Evolutionary conservation across 1,284 basidiomycete genomes (phyloP).

Genomic region (Pseudozyma tsukubaensis): DNA sequence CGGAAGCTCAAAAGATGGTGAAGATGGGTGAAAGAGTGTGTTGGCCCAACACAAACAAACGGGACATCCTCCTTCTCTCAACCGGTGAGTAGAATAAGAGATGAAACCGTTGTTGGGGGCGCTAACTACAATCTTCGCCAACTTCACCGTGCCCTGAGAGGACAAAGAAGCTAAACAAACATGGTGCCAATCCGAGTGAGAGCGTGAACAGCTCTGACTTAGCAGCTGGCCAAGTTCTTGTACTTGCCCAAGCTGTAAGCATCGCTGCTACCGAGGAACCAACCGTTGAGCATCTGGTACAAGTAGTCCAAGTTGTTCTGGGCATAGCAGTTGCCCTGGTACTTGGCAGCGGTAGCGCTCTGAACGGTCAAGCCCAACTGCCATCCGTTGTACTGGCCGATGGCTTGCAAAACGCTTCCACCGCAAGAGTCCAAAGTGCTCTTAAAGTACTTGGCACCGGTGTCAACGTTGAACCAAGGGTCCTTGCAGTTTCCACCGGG

Average conservation of each 20-base stretch:
- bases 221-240: slow-evolving; percentile 44
- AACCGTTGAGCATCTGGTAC: slow-evolving; percentile 57
- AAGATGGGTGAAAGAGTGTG: background rate
- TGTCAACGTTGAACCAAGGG: slow-evolving; percentile 47
- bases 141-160: background rate
- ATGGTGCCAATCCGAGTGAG: background rate
- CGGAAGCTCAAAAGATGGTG: background rate
- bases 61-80: background rate
- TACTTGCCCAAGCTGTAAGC: slow-evolving; percentile 41
- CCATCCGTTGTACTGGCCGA: slow-evolving; percentile 63
- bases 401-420: slow-evolving; percentile 45
- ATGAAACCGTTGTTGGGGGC: no score
- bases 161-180: background rate
- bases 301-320: slow-evolving; percentile 64
- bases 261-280: slow-evolving; percentile 50
- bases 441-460: slow-evolving; percentile 60
- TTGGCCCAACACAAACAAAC: slow-evolving; percentile 1
- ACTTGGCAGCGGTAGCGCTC: slow-evolving; percentile 38
- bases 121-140: no score
- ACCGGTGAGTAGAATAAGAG: background rate
- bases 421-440: slow-evolving; percentile 33
- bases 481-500: slow-evolving; percentile 55
- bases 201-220: background rate
- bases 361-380: slow-evolving; percentile 38
- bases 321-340: slow-evolving; percentile 44